Percentiles rank a stretch among this genome's conserved stretches.
phyloP scores from a whole-genome alignment of 805 yeast species.

The Yarrowia keelungensis region DNA sequence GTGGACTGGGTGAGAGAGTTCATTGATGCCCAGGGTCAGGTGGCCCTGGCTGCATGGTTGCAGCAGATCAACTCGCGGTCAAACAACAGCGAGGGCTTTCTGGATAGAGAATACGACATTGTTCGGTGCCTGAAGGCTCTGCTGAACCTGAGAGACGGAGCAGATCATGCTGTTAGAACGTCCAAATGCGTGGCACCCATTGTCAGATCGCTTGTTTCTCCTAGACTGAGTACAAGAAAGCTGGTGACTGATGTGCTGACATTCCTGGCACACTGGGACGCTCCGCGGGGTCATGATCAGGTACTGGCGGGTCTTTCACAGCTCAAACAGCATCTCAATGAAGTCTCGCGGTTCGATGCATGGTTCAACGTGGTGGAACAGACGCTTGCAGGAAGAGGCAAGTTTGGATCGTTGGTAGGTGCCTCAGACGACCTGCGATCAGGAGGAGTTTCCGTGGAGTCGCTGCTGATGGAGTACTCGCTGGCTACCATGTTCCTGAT shows the following conservation, averaged over 20 bases:
- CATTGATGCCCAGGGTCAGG: constrained; percentile 80
- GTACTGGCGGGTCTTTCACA: constrained; percentile 62
- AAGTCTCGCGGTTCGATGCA: constrained; percentile 60
- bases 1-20: constrained; percentile 81
- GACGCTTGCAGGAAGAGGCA: constrained; percentile 84
- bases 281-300: constrained; percentile 60
- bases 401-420: constrained; percentile 89
- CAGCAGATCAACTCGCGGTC: constrained; percentile 54
- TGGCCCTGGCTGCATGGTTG: constrained; percentile 72
- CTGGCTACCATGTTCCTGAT: constrained; percentile 73
- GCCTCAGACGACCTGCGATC: constrained; percentile 81
- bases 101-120: constrained; percentile 77
- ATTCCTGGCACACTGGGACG: constrained; percentile 57
- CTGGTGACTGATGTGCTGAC: constrained; percentile 79
- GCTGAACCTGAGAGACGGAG: constrained; percentile 68
- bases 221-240: constrained; percentile 75
- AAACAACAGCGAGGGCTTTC: constrained; percentile 52
- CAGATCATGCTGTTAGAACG: constrained; percentile 57
- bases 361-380: constrained; percentile 74
- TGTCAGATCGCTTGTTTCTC: constrained; percentile 75
- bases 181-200: constrained; percentile 65
- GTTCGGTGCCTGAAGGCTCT: constrained; percentile 78
- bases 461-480: constrained; percentile 72
- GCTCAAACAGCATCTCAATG: constrained; percentile 52
- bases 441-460: constrained; percentile 60